Evolutionary conservation across 2,329 filamentous ascomycete genomes (phyloP), one percentile per base, ranked within the genome.

Genomic region (Aspergillus ustus): DNA sequence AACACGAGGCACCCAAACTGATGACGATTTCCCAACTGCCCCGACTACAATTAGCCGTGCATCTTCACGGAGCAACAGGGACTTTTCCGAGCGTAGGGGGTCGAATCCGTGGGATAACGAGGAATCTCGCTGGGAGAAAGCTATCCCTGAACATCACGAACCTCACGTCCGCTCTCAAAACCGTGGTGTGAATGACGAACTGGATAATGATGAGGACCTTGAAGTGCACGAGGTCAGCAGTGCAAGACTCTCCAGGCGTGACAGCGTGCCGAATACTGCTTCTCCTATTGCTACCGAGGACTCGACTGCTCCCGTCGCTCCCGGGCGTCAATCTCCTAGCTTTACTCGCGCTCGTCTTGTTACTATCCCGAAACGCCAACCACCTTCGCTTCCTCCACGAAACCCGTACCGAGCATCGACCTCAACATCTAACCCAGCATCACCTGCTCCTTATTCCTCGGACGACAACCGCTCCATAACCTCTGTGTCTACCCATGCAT

Each of bases 291-390:
- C 66, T 1, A 49, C 70, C 2, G 69, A 71, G 19, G 70, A 75
- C 17, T 81, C 84, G 20, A 83, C 86, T 63, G 83, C 84, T 17
- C 79, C 86, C 17, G 82, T 84, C 7, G 84, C 87, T 56, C 84
- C 87, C 45, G 82, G 86, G 48, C 80, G 87, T 52, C 84, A 85
- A 2, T 87, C 90, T 1, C 87, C 90, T 57, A 84, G 87, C 59
- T 87, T 93, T 60, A 89, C 87, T 44, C 90, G 91, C 71, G 91
- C 92, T 25, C 89, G 90, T 54, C 82, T 97, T 54, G 91, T 97
- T 29, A 93, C 87, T 50, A 96, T 97, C 61, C 88, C 91, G 13
- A 96, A 94, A 78, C 86, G 92, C 40, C 78, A 89, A 1, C 70
- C 92, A 1, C 93, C 93, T 1, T 88, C 91, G 8, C 84, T 97